Evolutionary conservation across 2,329 filamentous ascomycete genomes (phyloP).

Genomic region (Phaeosphaeriaceae sp.): DNA sequence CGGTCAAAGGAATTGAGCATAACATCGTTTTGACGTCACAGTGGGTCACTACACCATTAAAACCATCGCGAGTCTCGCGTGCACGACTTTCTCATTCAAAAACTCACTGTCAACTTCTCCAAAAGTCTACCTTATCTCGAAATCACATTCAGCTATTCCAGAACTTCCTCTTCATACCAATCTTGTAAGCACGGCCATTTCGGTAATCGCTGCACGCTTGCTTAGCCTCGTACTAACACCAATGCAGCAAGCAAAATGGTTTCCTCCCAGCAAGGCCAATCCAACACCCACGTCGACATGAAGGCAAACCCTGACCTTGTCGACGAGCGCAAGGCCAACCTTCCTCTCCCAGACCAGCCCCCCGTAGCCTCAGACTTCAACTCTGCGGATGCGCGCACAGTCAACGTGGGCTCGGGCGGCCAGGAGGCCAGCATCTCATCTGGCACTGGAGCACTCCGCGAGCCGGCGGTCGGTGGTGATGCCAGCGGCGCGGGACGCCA

Average conservation of each 20-base stretch:
- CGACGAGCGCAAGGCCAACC: slow-evolving; percentile 71
- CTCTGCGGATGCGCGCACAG: slow-evolving; percentile 70
- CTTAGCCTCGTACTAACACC: slow-evolving; percentile 1
- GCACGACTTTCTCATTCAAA: slow-evolving; percentile 1
- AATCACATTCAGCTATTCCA: neutral
- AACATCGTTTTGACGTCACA: slow-evolving; percentile 24
- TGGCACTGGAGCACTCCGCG: slow-evolving; percentile 55
- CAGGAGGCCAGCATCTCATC: slow-evolving; percentile 52
- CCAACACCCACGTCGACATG: slow-evolving; percentile 30
- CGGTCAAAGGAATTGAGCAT: slow-evolving; percentile 7
- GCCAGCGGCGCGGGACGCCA: slow-evolving; percentile 67
- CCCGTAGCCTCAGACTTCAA: slow-evolving; percentile 80
- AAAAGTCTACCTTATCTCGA: neutral
- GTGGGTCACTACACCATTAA: slow-evolving; percentile 21
- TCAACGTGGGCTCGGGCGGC: slow-evolving; percentile 73
- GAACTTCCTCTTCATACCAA: slow-evolving; percentile 6
- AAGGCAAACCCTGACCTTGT: slow-evolving; percentile 61
- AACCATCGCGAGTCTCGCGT: slow-evolving; percentile 10
- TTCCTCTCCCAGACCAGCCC: slow-evolving; percentile 80
- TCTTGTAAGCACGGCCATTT: slow-evolving; percentile 8
- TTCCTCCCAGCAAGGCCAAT: slow-evolving; percentile 33
- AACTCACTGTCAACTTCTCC: slow-evolving; percentile 6
- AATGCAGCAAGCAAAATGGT: slow-evolving; percentile 26
- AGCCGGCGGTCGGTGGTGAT: slow-evolving; percentile 62
- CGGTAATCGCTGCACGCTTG: neutral